Conservation (phyloP, 2,329 filamentous ascomycete species). For the Ascochyta rabiei region DNA sequence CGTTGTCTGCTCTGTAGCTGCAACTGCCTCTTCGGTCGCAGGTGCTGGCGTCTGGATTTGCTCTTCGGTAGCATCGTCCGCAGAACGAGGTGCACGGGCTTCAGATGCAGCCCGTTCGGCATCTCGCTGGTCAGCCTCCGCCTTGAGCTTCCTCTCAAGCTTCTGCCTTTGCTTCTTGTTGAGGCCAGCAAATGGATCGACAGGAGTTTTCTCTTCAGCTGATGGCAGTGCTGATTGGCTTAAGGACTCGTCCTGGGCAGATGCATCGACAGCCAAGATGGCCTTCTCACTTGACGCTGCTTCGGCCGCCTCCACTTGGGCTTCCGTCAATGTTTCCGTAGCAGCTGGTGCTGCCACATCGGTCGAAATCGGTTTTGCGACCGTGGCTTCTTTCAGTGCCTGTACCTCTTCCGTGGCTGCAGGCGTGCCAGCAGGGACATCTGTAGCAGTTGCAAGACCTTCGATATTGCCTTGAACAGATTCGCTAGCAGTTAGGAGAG, state of each 20-base stretch:
- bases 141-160: constrained; percentile 30
- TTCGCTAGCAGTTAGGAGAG: neutral
- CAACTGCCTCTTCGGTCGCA: neutral
- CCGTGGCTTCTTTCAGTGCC: neutral
- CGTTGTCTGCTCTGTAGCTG: neutral
- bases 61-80: neutral
- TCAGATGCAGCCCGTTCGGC: constrained; percentile 2
- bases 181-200: constrained; percentile 9
- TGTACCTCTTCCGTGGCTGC: neutral
- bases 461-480: neutral
- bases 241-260: neutral
- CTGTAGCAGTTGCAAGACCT: neutral
- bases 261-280: neutral
- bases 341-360: neutral
- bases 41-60: neutral
- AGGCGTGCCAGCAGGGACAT: neutral
- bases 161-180: constrained; percentile 26
- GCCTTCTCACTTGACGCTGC: neutral
- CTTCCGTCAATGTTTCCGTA: neutral
- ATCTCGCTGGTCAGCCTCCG: constrained; percentile 3
- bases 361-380: neutral
- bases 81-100: neutral
- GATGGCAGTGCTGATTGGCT: neutral
- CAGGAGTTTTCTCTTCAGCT: constrained; percentile 14
- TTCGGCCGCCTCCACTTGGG: neutral